Conservation (phyloP, 805 yeast species). For the Blastobotrys parvus region DNA sequence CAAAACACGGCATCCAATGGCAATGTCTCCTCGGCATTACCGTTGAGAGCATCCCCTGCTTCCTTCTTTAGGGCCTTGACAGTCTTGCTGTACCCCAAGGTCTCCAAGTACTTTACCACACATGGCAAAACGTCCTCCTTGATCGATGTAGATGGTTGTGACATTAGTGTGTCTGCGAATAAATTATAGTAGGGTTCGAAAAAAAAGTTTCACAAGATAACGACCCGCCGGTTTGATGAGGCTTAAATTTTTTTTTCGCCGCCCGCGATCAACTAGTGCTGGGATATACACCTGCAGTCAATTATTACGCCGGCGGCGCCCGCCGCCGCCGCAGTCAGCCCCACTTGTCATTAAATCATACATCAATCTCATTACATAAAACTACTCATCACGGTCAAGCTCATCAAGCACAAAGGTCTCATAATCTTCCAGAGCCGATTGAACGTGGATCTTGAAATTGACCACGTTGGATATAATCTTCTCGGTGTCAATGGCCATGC, state of each 20-base stretch:
- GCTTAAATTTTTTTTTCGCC: too few species aligned
- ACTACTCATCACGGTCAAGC: background rate
- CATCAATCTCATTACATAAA: too few species aligned
- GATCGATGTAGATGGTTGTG: conserved; percentile 6
- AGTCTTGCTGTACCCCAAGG: conserved; percentile 24
- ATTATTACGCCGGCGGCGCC: too few species aligned
- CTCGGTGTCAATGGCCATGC: conserved; percentile 45
- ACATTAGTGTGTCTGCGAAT: too few species aligned
- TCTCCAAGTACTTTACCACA: conserved; percentile 25
- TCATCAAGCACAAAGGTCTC: conserved; percentile 1
- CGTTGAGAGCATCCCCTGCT: conserved; percentile 12
- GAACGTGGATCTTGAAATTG: conserved; percentile 59
- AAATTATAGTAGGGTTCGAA: too few species aligned
- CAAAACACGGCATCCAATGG: conserved; percentile 25
- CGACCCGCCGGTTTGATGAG: too few species aligned
- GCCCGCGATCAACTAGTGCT: too few species aligned
- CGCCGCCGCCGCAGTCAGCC: too few species aligned
- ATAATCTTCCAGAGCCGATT: conserved; percentile 48
- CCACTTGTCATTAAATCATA: too few species aligned
- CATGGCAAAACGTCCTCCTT: conserved; percentile 21
- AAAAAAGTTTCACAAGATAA: too few species aligned
- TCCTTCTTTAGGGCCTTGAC: conserved; percentile 28
- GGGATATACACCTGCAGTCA: too few species aligned
- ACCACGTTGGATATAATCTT: conserved; percentile 52
- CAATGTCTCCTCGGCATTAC: conserved; percentile 9